phyloP scores from a whole-genome alignment of 2,329 filamentous ascomycete species.

The Drechslerella dactyloides region DNA sequence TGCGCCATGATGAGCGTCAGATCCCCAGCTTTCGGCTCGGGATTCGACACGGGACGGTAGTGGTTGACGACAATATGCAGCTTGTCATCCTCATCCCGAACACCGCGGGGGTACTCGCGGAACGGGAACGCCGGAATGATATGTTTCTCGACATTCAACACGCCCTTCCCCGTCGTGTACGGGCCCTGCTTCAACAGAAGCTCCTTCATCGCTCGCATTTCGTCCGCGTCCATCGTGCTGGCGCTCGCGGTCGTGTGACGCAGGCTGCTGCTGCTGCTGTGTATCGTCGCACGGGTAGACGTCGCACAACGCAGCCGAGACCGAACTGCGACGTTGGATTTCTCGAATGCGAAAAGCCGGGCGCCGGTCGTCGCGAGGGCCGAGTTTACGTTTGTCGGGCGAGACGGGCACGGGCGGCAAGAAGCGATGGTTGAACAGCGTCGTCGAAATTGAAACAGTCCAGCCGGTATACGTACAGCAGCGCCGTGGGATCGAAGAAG shows the following conservation, averaged over 20 bases:
- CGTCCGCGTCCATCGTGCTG: neutral
- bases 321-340: slow-evolving; percentile 30
- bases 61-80: slow-evolving; percentile 82
- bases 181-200: neutral
- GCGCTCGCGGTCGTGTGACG: neutral
- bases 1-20: slow-evolving; percentile 85
- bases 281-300: neutral
- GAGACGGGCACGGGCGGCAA: too few relatives aligned
- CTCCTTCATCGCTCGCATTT: neutral
- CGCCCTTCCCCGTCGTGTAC: slow-evolving; percentile 57
- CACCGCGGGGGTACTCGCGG: slow-evolving; percentile 78
- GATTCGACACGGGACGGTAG: slow-evolving; percentile 78
- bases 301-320: slow-evolving; percentile 24
- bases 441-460: too few relatives aligned
- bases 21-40: slow-evolving; percentile 72
- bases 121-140: slow-evolving; percentile 76
- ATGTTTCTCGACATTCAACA: slow-evolving; percentile 75
- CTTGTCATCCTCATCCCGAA: slow-evolving; percentile 67
- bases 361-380: slow-evolving; percentile 1
- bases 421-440: too few relatives aligned
- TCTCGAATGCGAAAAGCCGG: slow-evolving; percentile 6
- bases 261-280: slow-evolving; percentile 5
- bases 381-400: neutral
- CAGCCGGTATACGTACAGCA: too few relatives aligned
- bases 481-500: too few relatives aligned